These are phyloP conservation scores for Cutaneotrichosporon sp. DNA, from an alignment of 1,284 basidiomycete genomes.

Conservation along the genomic window DNA sequence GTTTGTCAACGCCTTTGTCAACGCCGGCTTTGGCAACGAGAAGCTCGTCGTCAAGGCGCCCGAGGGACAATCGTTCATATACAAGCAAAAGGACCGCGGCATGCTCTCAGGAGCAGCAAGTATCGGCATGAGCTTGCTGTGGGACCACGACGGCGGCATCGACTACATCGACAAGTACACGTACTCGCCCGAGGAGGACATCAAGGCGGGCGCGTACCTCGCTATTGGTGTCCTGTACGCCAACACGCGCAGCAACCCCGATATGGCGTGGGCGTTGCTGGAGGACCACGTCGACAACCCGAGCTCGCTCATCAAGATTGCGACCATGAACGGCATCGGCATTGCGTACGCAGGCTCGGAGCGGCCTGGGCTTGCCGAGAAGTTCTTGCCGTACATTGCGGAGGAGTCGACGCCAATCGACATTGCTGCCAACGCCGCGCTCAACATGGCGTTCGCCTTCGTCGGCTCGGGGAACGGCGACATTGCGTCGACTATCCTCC, in stretches of 20 bases:
- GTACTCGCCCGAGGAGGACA: conserved; percentile 92
- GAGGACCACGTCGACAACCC: conserved; percentile 89
- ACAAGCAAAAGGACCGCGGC: conserved; percentile 98
- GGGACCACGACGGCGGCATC: conserved; percentile 94
- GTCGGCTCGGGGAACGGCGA: conserved; percentile 95
- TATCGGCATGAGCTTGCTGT: conserved; percentile 86
- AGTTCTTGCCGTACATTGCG: conserved; percentile 74
- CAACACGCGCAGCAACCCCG: conserved; percentile 86
- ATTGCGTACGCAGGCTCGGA: conserved; percentile 93
- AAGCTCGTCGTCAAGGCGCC: conserved; percentile 96
- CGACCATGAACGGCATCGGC: conserved; percentile 84
- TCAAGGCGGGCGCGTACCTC: conserved; percentile 95
- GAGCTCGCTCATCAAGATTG: conserved; percentile 76
- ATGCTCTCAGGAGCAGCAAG: conserved; percentile 97
- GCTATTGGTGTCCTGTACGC: conserved; percentile 93
- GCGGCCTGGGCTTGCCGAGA: conserved; percentile 76
- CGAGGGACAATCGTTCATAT: conserved; percentile 97
- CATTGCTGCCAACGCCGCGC: conserved; percentile 77
- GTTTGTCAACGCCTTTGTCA: conserved; percentile 98
- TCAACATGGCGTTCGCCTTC: conserved; percentile 92
- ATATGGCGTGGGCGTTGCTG: conserved; percentile 87
- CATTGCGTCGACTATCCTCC: conserved; percentile 82
- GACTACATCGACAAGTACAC: conserved; percentile 97
- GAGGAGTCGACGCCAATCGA: conserved; percentile 86
- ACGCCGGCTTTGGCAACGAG: conserved; percentile 98